Evolutionary conservation across 2,329 filamentous ascomycete species (phyloP).

Genomic region (Lachnellula arida): DNA sequence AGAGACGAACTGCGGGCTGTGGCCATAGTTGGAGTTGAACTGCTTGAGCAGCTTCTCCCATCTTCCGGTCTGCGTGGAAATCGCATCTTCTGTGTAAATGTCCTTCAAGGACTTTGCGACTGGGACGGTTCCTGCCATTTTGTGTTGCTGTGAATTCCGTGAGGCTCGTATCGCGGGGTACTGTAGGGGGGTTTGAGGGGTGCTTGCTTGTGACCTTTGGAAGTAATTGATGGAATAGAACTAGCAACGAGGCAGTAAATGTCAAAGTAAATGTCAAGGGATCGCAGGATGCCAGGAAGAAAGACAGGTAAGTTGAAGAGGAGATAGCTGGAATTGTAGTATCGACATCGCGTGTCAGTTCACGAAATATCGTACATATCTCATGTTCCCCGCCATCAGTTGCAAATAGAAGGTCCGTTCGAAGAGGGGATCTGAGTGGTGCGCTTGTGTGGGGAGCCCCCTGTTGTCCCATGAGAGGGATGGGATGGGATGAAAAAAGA

Average conservation of each 20-base stretch:
- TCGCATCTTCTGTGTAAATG: constrained; percentile 75
- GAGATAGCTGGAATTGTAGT: background rate
- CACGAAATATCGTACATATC: too few species aligned
- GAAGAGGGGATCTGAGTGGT: constrained; percentile 6
- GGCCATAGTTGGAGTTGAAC: constrained; percentile 68
- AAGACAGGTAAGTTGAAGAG: background rate
- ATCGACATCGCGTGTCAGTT: too few species aligned
- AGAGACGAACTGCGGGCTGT: constrained; percentile 72
- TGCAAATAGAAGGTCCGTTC: background rate
- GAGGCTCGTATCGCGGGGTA: constrained; percentile 12
- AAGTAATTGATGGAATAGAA: too few species aligned
- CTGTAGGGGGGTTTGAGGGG: too few species aligned
- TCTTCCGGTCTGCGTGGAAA: constrained; percentile 62
- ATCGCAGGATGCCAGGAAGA: background rate
- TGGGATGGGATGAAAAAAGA: background rate
- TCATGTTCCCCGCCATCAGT: background rate
- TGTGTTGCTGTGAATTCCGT: constrained; percentile 9
- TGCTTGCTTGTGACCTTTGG: background rate
- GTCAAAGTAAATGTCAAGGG: background rate
- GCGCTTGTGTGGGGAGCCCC: constrained; percentile 2
- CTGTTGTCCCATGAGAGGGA: background rate
- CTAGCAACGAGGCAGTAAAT: background rate
- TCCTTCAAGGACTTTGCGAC: constrained; percentile 69
- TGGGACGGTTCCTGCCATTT: constrained; percentile 61
- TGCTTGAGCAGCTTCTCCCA: constrained; percentile 69